Base-by-base conservation (phyloP, 441 rosid species). In the Monsonia emarginata region DNA sequence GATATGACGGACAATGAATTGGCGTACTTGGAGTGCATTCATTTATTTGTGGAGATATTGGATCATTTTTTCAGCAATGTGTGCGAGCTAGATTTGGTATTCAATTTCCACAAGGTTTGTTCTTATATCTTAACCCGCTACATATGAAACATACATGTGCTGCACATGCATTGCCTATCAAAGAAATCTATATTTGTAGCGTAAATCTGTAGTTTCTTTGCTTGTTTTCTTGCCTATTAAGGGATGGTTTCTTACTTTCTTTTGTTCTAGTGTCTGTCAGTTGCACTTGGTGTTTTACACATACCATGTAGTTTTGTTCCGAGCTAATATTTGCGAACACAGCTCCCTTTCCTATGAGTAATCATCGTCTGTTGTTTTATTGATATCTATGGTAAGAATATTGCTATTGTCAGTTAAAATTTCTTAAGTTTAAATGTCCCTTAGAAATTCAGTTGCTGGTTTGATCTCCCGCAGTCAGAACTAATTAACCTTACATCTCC, bases 1-100 rank as follows among this genome's bases (percentile, higher is more conserved):
- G 98, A 93, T 68, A 90, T 93, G 68, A 93, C 96, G 0, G 98
- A 94, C 70, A 94, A 90, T 64, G 98, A 94, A 69, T 78, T 94
- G 84, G 98, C 96, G 58, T 90, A 90, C 79, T 72, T 94, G 71
- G 98, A 94, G 78, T 78, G 91, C 76, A 94, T 94, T 73, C 98
- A 94, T 74, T 80, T 94, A 71, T 94, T 94, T 75, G 97, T 94
- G 65, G 98, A 94, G 85, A 88, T 94, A 32, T 76, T 94, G 81
- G 98, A 94, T 72, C 98, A 90, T 84, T 94, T 90, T 87, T 94
- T 94, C 85, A 94, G 98, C 89, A 94, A 90, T 70, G 98, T 94
- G 34, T 94, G 98, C 65, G 98, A 93, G 82, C 91, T 93, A 21
- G 98, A 93, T 82, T 82, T 93, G 83, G 98, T 93, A 3, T 93